A percentile compares a stretch with the other conserved stretches of the same genome.
Conservation (phyloP, 2,329 filamentous ascomycete genomes). For the Neophaeococcomyces aloes region DNA sequence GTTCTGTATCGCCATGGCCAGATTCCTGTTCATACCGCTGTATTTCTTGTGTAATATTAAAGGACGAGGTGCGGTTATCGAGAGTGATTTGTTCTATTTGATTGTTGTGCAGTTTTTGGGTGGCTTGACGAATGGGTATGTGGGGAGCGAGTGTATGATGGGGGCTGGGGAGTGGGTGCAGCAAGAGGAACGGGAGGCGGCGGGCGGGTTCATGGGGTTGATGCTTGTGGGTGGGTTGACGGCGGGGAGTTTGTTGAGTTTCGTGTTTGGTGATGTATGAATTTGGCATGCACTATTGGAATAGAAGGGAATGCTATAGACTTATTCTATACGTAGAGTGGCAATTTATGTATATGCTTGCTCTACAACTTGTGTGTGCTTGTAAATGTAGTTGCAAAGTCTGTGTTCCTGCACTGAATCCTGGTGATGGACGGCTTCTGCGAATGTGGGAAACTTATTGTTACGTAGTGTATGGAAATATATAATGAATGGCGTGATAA, state of each 20-base stretch:
- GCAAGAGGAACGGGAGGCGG: constrained; percentile 71
- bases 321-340: too few relatives aligned
- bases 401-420: too few relatives aligned
- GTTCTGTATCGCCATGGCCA: constrained; percentile 55
- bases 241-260: constrained; percentile 80
- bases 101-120: constrained; percentile 72
- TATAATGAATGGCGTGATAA: too few relatives aligned
- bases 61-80: constrained; percentile 60
- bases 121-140: constrained; percentile 75
- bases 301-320: too few relatives aligned
- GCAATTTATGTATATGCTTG: too few relatives aligned
- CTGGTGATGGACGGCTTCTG: too few relatives aligned
- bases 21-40: constrained; percentile 65
- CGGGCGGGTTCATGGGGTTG: constrained; percentile 87
- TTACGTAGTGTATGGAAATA: too few relatives aligned
- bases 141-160: constrained; percentile 88
- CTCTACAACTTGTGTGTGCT: too few relatives aligned
- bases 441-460: too few relatives aligned
- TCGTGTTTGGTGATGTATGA: constrained; percentile 47
- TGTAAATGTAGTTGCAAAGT: too few relatives aligned
- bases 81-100: constrained; percentile 82
- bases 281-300: too few relatives aligned
- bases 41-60: constrained; percentile 85
- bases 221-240: constrained; percentile 78
- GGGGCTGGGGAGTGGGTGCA: constrained; percentile 71